Conservation (phyloP, 129 eudicot genomes). For the Flaveria linearis region DNA sequence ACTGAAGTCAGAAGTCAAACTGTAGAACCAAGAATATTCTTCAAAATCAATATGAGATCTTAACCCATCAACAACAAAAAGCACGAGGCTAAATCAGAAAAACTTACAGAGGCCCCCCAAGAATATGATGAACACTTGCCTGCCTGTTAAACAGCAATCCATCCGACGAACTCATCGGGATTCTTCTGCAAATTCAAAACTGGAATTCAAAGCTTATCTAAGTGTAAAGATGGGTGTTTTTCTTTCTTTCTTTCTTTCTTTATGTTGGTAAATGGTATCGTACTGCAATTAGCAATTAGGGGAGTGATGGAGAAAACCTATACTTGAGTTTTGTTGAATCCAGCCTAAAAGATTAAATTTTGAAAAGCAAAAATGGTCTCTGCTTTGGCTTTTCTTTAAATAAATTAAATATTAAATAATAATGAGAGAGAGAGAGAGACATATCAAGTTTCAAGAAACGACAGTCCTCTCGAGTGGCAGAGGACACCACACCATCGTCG, state of each 20-base stretch:
- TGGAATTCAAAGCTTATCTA: constrained; percentile 14
- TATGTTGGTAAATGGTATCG: neutral
- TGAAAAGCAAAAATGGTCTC: constrained; percentile 11
- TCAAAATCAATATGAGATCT: constrained; percentile 28
- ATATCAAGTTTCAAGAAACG: too few species aligned
- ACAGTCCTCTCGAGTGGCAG: too few species aligned
- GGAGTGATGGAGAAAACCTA: constrained; percentile 28
- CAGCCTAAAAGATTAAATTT: constrained; percentile 38
- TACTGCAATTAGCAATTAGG: constrained; percentile 3
- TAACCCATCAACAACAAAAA: constrained; percentile 17
- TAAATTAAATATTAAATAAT: too few species aligned
- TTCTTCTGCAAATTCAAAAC: constrained; percentile 11
- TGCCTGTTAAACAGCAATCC: constrained; percentile 59
- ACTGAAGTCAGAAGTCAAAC: neutral
- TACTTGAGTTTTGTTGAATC: constrained; percentile 17
- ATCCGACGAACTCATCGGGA: constrained; percentile 61
- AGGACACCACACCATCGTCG: too few species aligned
- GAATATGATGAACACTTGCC: constrained; percentile 66
- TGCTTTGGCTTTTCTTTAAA: constrained; percentile 15
- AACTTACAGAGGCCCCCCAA: constrained; percentile 77
- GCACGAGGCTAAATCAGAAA: neutral
- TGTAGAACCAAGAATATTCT: constrained; percentile 12
- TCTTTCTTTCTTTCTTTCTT: neutral
- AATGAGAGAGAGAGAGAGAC: too few species aligned
- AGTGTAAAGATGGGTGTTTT: constrained; percentile 31